Base-by-base conservation (phyloP, 805 yeast species). In the Candida pseudoglaebosa region DNA sequence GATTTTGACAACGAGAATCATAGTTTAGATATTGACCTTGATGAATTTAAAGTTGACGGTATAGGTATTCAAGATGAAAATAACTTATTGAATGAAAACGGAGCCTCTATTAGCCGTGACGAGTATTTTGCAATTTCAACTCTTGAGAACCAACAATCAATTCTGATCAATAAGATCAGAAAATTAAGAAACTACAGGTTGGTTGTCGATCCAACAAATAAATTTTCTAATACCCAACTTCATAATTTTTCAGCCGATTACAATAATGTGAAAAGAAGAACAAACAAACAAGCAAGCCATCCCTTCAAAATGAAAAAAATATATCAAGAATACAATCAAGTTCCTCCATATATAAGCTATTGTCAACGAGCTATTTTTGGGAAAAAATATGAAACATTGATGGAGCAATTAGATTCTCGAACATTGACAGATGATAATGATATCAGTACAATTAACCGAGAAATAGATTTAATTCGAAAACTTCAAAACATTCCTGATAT, bases 1-100 rank as follows among this genome's bases (percentile, higher is more conserved):
- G 33, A 16, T 14, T 24, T 17, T 7, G 35, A 34, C 4, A 38
- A 30, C 19, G 40, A 34, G 2, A 30, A 31, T 20, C 40, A 40
- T 9, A 13, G 31, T 32, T 14, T 32, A n/a, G 24, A 21, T 32
- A 31, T 34, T 14, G 40, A 30, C 18, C 5, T 39, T 3, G 43
- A 28, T n/a, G 26, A 20, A 12, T 20, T 30, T 9, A 14, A 37
- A 15, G 19, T 34, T 14, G 15, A 12, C 15, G 19, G 13, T 12
- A 15, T 9, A 13, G 24, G 6, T n/a, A n/a, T n/a, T 13, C 20
- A 28, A 36, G 15, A 9, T 15, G 34, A 10, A 10, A 26, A 15
- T n/a, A 12, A 12, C 8, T 9, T 17, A 18, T 20, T 16, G 10
- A 28, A 16, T 17, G 34, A 19, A 13, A 17, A 32, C 14, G 22